Base-by-base conservation (phyloP, 768 basidiomycete species). In the Mycena rosella region DNA sequence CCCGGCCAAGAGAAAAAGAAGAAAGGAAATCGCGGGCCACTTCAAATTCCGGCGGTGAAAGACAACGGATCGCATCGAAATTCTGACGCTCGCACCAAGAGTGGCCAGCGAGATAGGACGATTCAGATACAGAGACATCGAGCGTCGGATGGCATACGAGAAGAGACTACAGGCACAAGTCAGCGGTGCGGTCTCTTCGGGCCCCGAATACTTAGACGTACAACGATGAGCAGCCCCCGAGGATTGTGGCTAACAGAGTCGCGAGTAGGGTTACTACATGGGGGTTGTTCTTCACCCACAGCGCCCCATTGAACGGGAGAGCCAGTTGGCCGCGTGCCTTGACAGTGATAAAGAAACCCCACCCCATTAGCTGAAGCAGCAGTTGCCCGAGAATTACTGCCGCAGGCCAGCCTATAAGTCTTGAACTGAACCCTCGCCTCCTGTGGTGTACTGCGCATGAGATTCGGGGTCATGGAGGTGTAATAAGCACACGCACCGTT, bases 201-300 rank as follows among this genome's bases (percentile, higher is more conserved):
- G 14, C 17, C n/a, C n/a, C n/a, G n/a, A 5, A 40, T 18, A 15
- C 14, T 3, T 15, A 15, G 48, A 60, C 62, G 1, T 29, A 64
- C 63, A 64, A 64, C 17, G 63, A 52, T 0, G 63, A 38, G 11
- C 22, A 40, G 8, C 2, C 44, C 3, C 45, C 29, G 11, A 64
- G 54, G 18, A 64, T 13, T 2, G 63, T 64, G 22, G 44, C 53
- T 2, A 56, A n/a, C 13, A 56, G 26, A 1, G 63, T 64, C 9
- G 29, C 20, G 18, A 64, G 15, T 15, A 55, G 15, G 0, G 53
- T 51, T 2, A 64, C 63, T 20, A 30, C 5, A n/a, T 64, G 63
- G 24, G n/a, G 20, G 36, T 64, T 64, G 22, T 49, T 49, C 47
- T 57, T 56, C 22, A 57, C 53, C 61, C 52, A 63, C 1, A 36